Conservation (phyloP, 768 basidiomycete genomes). For the Tulasnella sp. region DNA sequence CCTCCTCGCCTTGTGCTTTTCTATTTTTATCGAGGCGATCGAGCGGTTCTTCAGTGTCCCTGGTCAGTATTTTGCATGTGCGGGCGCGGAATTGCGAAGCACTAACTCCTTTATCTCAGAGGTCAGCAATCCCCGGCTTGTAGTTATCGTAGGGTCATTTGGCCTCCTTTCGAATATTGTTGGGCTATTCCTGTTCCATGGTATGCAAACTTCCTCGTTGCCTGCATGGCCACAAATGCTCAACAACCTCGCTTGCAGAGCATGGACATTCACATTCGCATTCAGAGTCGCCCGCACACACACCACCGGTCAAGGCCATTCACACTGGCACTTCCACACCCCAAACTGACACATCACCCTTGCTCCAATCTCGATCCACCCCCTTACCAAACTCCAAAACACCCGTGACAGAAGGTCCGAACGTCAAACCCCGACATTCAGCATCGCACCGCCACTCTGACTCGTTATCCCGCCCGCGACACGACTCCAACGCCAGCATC, state of each 20-base stretch:
- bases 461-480: not conserved
- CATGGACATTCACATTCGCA: conserved; percentile 56
- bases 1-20: conserved; percentile 91
- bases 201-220: too few relatives aligned
- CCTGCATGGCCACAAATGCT: not conserved
- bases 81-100: too few relatives aligned
- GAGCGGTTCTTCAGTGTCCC: conserved; percentile 79
- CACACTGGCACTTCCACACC: conserved; percentile 19
- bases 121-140: conserved; percentile 75
- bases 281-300: conserved; percentile 16
- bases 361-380: conserved; percentile 16
- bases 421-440: not conserved
- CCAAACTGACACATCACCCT: conserved; percentile 1
- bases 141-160: conserved; percentile 81
- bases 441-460: conserved; percentile 27
- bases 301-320: conserved; percentile 23
- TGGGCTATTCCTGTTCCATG: conserved; percentile 91
- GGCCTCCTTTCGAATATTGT: conserved; percentile 88
- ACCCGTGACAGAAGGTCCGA: not conserved
- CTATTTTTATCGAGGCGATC: conserved; percentile 85
- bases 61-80: conserved; percentile 38
- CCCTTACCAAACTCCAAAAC: conserved; percentile 14
- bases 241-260: conserved; percentile 30
- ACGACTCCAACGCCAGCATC: conserved; percentile 44
- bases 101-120: conserved; percentile 49